Conservation (phyloP, 2,329 filamentous ascomycete genomes). For the Alternaria angustiovoidea region DNA sequence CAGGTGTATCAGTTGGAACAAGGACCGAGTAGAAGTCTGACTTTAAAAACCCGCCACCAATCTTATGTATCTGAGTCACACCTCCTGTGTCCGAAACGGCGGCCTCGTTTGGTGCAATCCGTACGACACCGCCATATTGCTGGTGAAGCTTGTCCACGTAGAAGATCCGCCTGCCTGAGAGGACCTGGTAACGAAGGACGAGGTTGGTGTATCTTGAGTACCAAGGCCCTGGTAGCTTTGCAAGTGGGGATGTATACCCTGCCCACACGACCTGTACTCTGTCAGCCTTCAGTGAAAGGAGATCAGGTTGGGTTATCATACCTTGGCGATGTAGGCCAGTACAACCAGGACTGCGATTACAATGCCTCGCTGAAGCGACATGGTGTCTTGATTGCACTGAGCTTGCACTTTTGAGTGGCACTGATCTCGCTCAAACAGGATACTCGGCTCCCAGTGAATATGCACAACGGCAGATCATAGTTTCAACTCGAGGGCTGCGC, state of each 20-base stretch:
- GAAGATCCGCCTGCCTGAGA: slow-evolving; percentile 49
- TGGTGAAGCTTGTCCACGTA: slow-evolving; percentile 51
- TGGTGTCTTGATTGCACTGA: not conserved
- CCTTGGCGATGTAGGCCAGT: not conserved
- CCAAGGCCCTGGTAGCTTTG: slow-evolving; percentile 42
- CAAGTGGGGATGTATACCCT: slow-evolving; percentile 10
- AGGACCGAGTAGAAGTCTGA: slow-evolving; percentile 33
- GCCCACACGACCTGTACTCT: slow-evolving; percentile 3
- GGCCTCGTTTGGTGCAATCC: slow-evolving; percentile 36
- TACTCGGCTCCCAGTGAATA: not conserved
- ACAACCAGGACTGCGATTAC: not conserved
- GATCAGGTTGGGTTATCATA: too few species aligned
- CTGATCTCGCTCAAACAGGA: not conserved
- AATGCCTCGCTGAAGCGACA: not conserved
- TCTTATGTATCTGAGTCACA: slow-evolving; percentile 40
- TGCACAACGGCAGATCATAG: not conserved
- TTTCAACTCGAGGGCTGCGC: not conserved
- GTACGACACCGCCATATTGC: slow-evolving; percentile 38
- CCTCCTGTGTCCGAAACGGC: slow-evolving; percentile 29
- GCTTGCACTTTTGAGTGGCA: not conserved
- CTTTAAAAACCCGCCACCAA: slow-evolving; percentile 54
- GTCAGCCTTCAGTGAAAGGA: not conserved
- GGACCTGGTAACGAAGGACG: slow-evolving; percentile 46
- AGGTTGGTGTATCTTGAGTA: slow-evolving; percentile 40
- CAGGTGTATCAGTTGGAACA: too few species aligned